A percentile compares a stretch with the other conserved stretches of the same genome.
Conservation (phyloP, 2,329 filamentous ascomycete genomes). For the Fusarium odoratissimum region DNA sequence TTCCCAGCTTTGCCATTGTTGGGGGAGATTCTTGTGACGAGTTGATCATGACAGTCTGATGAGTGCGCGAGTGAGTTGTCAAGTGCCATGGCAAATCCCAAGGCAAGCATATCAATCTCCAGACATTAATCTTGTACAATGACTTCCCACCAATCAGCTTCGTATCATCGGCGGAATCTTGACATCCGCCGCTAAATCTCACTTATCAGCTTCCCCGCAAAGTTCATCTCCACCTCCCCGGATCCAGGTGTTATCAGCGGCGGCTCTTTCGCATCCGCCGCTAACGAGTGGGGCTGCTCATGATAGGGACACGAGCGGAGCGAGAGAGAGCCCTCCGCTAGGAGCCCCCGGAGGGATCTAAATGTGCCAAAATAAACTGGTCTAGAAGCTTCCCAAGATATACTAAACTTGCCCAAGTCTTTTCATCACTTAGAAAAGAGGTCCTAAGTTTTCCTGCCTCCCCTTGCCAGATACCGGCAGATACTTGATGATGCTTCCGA, state of each 20-base stretch:
- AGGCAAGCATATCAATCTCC: too few relatives aligned
- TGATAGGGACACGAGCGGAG: conserved; percentile 38
- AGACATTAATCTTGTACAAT: neutral
- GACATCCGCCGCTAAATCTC: neutral
- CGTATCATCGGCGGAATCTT: neutral
- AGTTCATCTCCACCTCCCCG: neutral
- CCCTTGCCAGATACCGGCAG: neutral
- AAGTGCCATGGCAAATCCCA: too few relatives aligned
- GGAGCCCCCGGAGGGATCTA: neutral
- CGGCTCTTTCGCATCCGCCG: neutral
- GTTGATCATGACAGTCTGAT: too few relatives aligned
- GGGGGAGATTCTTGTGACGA: too few relatives aligned
- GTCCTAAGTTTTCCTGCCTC: too few relatives aligned
- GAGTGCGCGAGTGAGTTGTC: too few relatives aligned
- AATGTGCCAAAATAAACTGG: too few relatives aligned
- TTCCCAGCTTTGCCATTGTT: neutral
- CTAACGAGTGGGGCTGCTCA: too few relatives aligned
- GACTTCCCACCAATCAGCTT: neutral
- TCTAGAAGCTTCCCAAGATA: too few relatives aligned
- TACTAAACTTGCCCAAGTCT: too few relatives aligned
- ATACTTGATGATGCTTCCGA: too few relatives aligned
- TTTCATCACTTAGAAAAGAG: too few relatives aligned
- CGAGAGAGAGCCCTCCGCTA: neutral
- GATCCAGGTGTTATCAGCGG: neutral
- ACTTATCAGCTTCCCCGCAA: neutral